Evolutionary conservation across 2,329 filamentous ascomycete genomes (phyloP), one percentile per base, ranked within the genome.

Genomic region (Penicillium sp.): DNA sequence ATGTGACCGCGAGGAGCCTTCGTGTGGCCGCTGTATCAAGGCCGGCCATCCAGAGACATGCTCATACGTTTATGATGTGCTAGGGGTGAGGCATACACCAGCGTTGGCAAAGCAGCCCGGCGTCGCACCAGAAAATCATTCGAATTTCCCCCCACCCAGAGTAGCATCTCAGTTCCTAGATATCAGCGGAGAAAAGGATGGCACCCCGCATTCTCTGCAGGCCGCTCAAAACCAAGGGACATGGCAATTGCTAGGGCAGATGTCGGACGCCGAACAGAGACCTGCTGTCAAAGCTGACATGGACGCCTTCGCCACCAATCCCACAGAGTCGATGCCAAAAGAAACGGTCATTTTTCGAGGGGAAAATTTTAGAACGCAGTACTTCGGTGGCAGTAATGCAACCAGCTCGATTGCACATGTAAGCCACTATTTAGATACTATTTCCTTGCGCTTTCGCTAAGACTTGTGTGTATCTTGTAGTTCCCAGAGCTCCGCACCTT

Each of bases 301-400:
- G 18, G 47, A 46, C 47, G 46, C 20, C 16, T 20, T 9, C 9
- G 43, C 20, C 45, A 26, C 46, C 12, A 21, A 40, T 12, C 26
- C 51, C 21, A 38, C 11, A 30, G 47, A 47, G 14, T 55, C 55
- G 14, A 55, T 47, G 11, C 45, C 52, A 11, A 49, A 50, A 1
- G 57, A 62, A 14, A 55, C 55, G 9, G 58, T 61, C 7, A 63
- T 64, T 24, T 63, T 65, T n/a, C 60, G 63, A 8, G 63, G 63
- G 2, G 49, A 63, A 51, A 63, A 64, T 46, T 65, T 62, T 40
- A 60, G 51, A 47, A 65, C 63, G 1, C 62, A 62, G 38, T 65
- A 63, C 23, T 65, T 62, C 46, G 63, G 63, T n/a, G 60, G 62
- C 7, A 65, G 61, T 38, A 64, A 65, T 59, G 56, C 63, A 1